Conservation (phyloP, 495 filamentous ascomycete species). For the Aspergillus panamensis region DNA sequence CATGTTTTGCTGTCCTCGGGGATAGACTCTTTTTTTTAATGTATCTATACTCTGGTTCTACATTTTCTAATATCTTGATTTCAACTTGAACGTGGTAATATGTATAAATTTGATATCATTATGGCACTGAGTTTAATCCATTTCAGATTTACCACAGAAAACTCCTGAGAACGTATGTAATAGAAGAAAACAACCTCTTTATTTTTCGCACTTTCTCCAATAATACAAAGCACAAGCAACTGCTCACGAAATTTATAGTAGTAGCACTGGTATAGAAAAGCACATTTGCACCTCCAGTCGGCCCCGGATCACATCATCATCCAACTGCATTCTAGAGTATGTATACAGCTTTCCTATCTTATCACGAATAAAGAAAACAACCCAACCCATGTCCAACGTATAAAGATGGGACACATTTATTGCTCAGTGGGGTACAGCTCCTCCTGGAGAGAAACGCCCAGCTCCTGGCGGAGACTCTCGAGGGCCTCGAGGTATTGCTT, state of each 20-base stretch:
- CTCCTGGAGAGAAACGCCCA: conserved; percentile 89
- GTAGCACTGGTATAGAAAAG: conserved; percentile 32
- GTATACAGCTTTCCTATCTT: conserved; percentile 49
- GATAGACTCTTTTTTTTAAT: conserved; percentile 6
- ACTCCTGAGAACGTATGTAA: no score
- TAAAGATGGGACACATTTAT: conserved; percentile 31
- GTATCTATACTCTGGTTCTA: background rate
- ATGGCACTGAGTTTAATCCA: background rate
- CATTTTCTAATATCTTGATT: background rate
- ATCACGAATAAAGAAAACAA: conserved; percentile 30
- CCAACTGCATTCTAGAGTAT: conserved; percentile 45
- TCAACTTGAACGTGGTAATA: background rate
- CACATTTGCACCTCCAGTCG: conserved; percentile 21
- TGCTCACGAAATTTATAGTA: conserved; percentile 27
- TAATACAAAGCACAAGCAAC: conserved; percentile 28
- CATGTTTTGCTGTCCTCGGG: conserved; percentile 15
- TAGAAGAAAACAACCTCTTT: conserved; percentile 15
- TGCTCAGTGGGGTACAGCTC: conserved; percentile 83
- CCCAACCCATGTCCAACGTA: conserved; percentile 11
- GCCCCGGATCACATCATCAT: conserved; percentile 25
- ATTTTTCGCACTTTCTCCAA: conserved; percentile 23
- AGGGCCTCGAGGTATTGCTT: conserved; percentile 95
- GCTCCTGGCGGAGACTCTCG: conserved; percentile 85
- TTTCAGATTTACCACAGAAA: background rate
- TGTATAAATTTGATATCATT: background rate